Evolutionary conservation across 495 filamentous ascomycete species (phyloP), one percentile per base, ranked within the genome.

Genomic region (Parmelia sp.): DNA sequence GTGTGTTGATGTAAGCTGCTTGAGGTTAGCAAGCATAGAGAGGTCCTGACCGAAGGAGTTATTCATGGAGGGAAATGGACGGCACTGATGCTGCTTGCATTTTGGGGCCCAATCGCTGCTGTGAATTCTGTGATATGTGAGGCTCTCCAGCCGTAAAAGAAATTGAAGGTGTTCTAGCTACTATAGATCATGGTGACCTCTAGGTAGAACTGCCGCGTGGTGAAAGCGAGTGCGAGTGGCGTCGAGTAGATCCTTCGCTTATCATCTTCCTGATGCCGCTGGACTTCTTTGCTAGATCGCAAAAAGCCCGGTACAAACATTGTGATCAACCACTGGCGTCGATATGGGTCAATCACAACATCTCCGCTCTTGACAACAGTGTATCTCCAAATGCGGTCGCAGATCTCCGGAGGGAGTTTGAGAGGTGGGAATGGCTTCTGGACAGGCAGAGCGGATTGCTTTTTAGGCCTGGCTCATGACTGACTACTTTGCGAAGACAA

Each of bases 171-270:
- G 12, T 61, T 61, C 8, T 57, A 12, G 33, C 42, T 12, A 12
- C 65, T 61, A 37, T 61, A 68, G 36, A 64, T 57, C 21, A 29
- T 37, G 0, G 62, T 51, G 3, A 57, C 25, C n/a, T 61, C 62
- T 21, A 15, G 31, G 39, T 64, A 47, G 12, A 65, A 14, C 39
- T 65, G 57, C 17, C 40, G 57, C 42, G 29, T 57, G 45, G 57
- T 65, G 27, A 39, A 27, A 0, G 66, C 57, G 14, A 61, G 21
- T 4, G 61, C 42, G 0, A 65, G 61, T 55, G 11, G n/a, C 27
- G 1, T 27, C 12, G 53, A 23, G 17, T 6, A 2, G 27, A 44
- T 29, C 11, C 25, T 33, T 6, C 27, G 14, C 2, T 7, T 7
- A 36, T 58, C 12, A 17, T 36, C 12, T 45, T 17, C 33, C 14